Evolutionary conservation across 352 stramenopile genomes (phyloP), one percentile per base, ranked within the genome.

Genomic region (Phytopythium sindhum): DNA sequence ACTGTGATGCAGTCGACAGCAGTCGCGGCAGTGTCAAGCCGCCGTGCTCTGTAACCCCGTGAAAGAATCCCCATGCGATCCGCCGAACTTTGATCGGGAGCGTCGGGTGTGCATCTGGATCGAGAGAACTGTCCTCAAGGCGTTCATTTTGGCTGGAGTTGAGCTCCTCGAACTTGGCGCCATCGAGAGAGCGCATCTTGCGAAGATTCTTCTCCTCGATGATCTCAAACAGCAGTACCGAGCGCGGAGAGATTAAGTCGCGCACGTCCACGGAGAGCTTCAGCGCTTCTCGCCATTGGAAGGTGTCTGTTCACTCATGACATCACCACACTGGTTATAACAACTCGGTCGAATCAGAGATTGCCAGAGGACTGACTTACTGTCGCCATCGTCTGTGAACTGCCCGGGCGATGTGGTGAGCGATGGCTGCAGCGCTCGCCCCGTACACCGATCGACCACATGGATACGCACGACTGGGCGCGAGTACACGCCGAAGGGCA

Each of bases 31-130:
- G 54, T 1, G 80, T 75, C 26, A 90, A 63, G 11, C 73, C 72
- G 10, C 84, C 80, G 29, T 69, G 67, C 19, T 68, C 74, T 15
- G 69, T 88, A 24, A 90, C 73, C 1, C 77, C 69, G 33, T 77
- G 80, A 39, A 88, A 90, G 59, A 90, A 92, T 4, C 72, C 74
- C 80, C 81, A 92, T 1, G 69, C 84, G 19, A 89, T 77, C 0
- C 64, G 68, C 19, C 65, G 74, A 17, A 35, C 17, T 63, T 65
- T 74, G n/a, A 53, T 56, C 8, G 24, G 23, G 12, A 47, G 47
- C 9, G 14, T 55, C 23, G 51, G 23, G 2, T 12, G 39, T 15
- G 9, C 10, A 31, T 29, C 45, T 14, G 63, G 21, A 8, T 51
- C 39, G 5, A n/a, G 15, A 7, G 35, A 6, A 19, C 45, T 33